These are phyloP conservation scores for Rubus parviflorus DNA, from an alignment of 306 rosid species.

Conservation along the genomic window DNA sequence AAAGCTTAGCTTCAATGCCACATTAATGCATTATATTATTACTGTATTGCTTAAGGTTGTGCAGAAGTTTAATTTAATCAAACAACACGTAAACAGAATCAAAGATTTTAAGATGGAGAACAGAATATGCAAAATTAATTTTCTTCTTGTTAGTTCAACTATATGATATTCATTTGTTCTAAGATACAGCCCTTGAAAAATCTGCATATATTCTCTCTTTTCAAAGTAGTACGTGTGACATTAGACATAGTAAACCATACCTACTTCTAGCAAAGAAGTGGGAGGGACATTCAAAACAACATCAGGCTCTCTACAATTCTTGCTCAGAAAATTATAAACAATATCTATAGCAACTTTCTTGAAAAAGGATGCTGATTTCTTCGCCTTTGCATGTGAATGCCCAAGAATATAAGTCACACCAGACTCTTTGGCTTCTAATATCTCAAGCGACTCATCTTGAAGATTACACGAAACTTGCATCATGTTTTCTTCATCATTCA, in stretches of 20 bases:
- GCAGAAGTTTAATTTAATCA: too few relatives aligned
- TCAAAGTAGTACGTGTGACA: neutral
- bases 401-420: conserved; percentile 76
- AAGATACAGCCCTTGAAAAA: neutral
- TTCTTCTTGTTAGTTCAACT: neutral
- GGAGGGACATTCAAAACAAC: conserved; percentile 60
- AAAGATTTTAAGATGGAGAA: too few relatives aligned
- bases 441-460: conserved; percentile 50
- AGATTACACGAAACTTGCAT: conserved; percentile 27
- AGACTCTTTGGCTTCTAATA: conserved; percentile 68
- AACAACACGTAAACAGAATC: too few relatives aligned
- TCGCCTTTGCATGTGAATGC: conserved; percentile 72
- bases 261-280: conserved; percentile 73
- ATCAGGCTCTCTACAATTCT: conserved; percentile 67
- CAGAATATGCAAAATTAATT: neutral
- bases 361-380: conserved; percentile 58
- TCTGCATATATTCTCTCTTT: conserved; percentile 13
- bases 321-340: conserved; percentile 60
- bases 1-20: too few relatives aligned
- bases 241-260: conserved; percentile 77
- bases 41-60: too few relatives aligned
- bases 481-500: conserved; percentile 26
- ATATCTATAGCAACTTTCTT: conserved; percentile 65
- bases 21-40: too few relatives aligned
- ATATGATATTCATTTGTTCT: conserved; percentile 6